These are phyloP conservation scores for Pseudogymnoascus sp. DNA, from an alignment of 2,329 filamentous ascomycete species.

Conservation along the genomic window DNA sequence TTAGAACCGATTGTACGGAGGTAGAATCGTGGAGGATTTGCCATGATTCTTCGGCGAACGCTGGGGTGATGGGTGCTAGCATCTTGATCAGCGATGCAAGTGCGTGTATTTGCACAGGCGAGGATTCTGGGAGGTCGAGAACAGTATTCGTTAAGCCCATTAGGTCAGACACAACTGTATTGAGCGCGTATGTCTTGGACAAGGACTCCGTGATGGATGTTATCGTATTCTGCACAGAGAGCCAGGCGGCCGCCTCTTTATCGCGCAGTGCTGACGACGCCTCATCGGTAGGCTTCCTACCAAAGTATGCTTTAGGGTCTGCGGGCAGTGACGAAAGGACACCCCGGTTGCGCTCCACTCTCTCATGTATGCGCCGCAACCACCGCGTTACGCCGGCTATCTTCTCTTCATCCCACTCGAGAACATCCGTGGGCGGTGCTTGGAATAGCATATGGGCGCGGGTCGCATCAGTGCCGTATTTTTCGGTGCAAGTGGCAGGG, in stretches of 20 bases:
- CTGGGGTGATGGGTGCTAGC: constrained; percentile 72
- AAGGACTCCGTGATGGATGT: constrained; percentile 61
- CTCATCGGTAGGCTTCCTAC: constrained; percentile 25
- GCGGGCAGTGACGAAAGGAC: constrained; percentile 8
- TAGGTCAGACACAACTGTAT: constrained; percentile 75
- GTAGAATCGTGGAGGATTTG: constrained; percentile 41
- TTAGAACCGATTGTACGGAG: constrained; percentile 38
- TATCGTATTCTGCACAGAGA: constrained; percentile 61
- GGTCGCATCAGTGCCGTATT: constrained; percentile 76
- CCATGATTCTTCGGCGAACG: constrained; percentile 78
- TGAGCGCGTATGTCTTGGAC: constrained; percentile 66
- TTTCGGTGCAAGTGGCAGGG: constrained; percentile 62
- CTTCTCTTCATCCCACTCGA: constrained; percentile 82
- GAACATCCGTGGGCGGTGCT: constrained; percentile 72
- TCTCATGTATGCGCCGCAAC: constrained; percentile 60
- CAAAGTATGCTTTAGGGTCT: constrained; percentile 22
- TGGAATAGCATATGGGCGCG: constrained; percentile 85
- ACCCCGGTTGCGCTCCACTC: constrained; percentile 36
- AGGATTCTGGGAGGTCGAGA: background rate
- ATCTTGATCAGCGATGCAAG: constrained; percentile 57
- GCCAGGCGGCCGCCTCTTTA: constrained; percentile 43
- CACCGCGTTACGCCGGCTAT: constrained; percentile 77
- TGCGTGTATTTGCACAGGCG: constrained; percentile 41
- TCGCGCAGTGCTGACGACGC: constrained; percentile 20
- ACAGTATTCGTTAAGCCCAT: constrained; percentile 68